Conservation (phyloP, 805 yeast species). For the Starmerella riodocensis region DNA sequence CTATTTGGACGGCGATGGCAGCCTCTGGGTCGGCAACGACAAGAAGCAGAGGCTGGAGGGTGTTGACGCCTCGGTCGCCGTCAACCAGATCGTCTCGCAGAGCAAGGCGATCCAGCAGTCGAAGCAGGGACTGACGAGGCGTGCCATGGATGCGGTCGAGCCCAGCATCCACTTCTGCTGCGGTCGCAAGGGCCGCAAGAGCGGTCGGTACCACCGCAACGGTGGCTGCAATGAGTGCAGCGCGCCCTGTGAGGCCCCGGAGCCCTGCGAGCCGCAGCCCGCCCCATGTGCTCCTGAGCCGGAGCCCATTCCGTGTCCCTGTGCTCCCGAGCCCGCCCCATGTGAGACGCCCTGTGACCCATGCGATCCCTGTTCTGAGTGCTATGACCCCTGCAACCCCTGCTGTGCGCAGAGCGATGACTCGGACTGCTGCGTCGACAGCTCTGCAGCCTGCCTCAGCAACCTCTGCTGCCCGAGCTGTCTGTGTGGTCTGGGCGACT, state of each 20-base stretch:
- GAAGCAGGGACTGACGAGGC: neutral
- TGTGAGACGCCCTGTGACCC: constrained; percentile 5
- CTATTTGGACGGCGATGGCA: constrained; percentile 13
- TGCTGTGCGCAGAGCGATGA: neutral
- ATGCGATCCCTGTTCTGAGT: constrained; percentile 1
- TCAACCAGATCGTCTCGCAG: neutral
- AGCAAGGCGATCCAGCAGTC: neutral
- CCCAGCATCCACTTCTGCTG: constrained; percentile 11
- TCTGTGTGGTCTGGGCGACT: constrained; percentile 6
- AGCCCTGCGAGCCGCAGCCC: constrained; percentile 3
- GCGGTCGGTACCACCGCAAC: too few relatives aligned
- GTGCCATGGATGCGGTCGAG: constrained; percentile 2
- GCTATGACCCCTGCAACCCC: neutral
- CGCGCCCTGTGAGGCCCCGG: constrained; percentile 5
- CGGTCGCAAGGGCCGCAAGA: neutral
- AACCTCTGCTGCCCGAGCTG: constrained; percentile 17
- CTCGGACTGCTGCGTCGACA: constrained; percentile 8
- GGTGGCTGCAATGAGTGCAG: neutral
- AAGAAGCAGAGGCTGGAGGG: constrained; percentile 6
- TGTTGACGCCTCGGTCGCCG: constrained; percentile 3
- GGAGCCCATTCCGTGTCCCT: too few relatives aligned
- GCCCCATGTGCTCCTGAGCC: constrained; percentile 1
- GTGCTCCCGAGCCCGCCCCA: neutral
- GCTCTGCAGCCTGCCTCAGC: constrained; percentile 10
- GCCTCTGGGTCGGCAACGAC: constrained; percentile 9